A percentile compares a stretch with the other conserved stretches of the same genome.
These are phyloP conservation scores for Medicago truncatula DNA, from an alignment of 306 rosid species.

Conservation along the genomic window MtrunA17r5.0-ANR NC_053046.1:41237001-41237500, in stretches of 20 bases:
- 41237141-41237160: too few relatives aligned
- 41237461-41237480: not conserved
- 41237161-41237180: too few relatives aligned
- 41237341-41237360: not conserved
- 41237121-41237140: too few relatives aligned
- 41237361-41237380: not conserved
- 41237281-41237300: not conserved
- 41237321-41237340: not conserved
- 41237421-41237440: not conserved
- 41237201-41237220: not conserved
- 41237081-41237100: too few relatives aligned
- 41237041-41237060: too few relatives aligned
- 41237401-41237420: not conserved
- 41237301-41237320: not conserved
- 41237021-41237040: too few relatives aligned
- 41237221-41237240: not conserved
- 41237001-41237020: too few relatives aligned
- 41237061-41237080: too few relatives aligned
- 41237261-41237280: not conserved
- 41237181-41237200: too few relatives aligned
- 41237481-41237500: too few relatives aligned
- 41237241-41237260: not conserved
- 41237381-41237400: not conserved
- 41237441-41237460: too few relatives aligned
- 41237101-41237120: too few relatives aligned